A percentile compares a stretch with the other conserved stretches of the same genome.
Evolutionary conservation across 1,139 yeast genomes (phyloP).

Genomic region (Sugiyamaella novakii): DNA sequence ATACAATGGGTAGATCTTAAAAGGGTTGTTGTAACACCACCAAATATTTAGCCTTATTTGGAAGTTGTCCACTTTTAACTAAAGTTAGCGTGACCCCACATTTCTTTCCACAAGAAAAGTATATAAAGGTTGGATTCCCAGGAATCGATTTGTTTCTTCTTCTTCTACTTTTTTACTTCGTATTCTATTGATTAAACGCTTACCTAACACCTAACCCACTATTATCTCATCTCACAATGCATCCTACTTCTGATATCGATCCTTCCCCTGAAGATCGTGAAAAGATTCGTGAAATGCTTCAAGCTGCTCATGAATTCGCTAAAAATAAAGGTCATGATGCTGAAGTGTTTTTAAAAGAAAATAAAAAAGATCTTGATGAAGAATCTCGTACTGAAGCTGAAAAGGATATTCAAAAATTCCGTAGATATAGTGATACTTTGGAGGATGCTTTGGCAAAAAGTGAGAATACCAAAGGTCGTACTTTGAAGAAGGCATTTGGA

Average conservation of each 20-base stretch:
- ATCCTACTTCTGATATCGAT: conserved; percentile 34
- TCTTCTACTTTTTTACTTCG: neutral
- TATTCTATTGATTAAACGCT: too few species aligned
- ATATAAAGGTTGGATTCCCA: neutral
- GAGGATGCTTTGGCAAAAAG: conserved; percentile 34
- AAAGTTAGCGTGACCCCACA: neutral
- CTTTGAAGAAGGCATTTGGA: conserved; percentile 34
- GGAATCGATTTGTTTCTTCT: neutral
- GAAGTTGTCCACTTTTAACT: too few species aligned
- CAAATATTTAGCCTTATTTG: too few species aligned
- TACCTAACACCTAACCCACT: too few species aligned
- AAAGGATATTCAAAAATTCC: conserved; percentile 26
- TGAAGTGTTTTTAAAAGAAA: conserved; percentile 30
- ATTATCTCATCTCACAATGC: conserved; percentile 21
- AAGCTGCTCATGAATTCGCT: conserved; percentile 27
- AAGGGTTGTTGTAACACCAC: too few species aligned
- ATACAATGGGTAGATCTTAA: too few species aligned
- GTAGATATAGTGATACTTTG: conserved; percentile 30
- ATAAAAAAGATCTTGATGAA: conserved; percentile 28
- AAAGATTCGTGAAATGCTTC: conserved; percentile 29
- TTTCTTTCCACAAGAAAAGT: neutral
- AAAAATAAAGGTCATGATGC: conserved; percentile 28
- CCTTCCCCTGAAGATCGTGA: conserved; percentile 35
- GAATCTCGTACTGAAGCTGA: conserved; percentile 31
- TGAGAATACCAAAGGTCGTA: conserved; percentile 35